Conservation (phyloP, 2,329 filamentous ascomycete species). For the Teratosphaeria nubilosa region DNA sequence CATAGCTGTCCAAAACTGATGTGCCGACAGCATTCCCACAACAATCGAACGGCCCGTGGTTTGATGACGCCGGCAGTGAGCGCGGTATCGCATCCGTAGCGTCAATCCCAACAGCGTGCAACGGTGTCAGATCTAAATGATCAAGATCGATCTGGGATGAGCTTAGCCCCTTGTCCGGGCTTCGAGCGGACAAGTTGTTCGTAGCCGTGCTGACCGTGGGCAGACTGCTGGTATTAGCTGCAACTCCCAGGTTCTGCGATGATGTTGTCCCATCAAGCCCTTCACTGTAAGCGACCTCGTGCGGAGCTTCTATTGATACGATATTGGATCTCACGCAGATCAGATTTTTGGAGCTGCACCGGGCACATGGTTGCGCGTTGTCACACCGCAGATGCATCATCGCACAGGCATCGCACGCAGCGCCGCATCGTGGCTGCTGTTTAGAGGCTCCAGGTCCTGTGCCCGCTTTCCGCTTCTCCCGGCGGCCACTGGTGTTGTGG, state of each 20-base stretch:
- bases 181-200: neutral
- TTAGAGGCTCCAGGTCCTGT: neutral
- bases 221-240: neutral
- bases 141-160: neutral
- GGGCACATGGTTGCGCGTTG: neutral
- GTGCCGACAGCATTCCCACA: neutral
- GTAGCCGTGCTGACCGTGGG: neutral
- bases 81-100: neutral
- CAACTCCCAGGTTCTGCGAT: neutral
- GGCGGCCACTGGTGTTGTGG: neutral
- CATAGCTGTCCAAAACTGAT: neutral
- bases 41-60: neutral
- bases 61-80: neutral
- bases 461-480: neutral
- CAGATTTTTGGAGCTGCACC: neutral
- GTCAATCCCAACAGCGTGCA: neutral
- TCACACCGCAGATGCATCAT: neutral
- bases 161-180: neutral
- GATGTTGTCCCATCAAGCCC: neutral
- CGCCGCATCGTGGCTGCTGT: neutral
- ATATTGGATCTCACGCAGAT: neutral
- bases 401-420: neutral
- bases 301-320: neutral
- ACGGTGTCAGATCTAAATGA: neutral
- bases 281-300: neutral